phyloP scores from a whole-genome alignment of 2,329 filamentous ascomycete genomes.

The Pseudogymnoascus sp. region DNA sequence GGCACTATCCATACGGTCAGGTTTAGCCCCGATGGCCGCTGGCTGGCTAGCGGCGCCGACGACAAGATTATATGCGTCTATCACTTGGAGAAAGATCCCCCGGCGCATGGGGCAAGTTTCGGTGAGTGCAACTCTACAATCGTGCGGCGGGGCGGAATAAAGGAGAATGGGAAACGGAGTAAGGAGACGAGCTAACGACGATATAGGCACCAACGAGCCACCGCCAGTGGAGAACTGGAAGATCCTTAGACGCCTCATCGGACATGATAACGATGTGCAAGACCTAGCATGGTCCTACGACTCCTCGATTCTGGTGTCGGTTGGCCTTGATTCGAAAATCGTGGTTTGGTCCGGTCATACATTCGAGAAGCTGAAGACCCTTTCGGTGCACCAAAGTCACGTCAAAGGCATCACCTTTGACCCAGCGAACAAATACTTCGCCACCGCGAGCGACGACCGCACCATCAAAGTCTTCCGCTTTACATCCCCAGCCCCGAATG shows the following conservation, averaged over 20 bases:
- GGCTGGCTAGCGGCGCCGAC: conserved; percentile 92
- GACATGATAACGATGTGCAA: conserved; percentile 97
- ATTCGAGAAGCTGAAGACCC: conserved; percentile 93
- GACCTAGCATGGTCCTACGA: conserved; percentile 96
- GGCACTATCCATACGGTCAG: conserved; percentile 95
- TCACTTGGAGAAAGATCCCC: conserved; percentile 73
- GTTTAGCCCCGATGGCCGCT: conserved; percentile 91
- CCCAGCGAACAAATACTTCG: conserved; percentile 98
- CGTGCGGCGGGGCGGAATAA: neutral
- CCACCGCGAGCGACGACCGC: conserved; percentile 92
- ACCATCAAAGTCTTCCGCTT: conserved; percentile 96
- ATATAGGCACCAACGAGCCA: conserved; percentile 66
- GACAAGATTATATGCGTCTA: conserved; percentile 99
- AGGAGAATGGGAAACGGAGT: conserved; percentile 14
- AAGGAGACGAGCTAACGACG: conserved; percentile 13
- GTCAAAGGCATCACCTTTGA: conserved; percentile 99
- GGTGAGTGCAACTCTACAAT: conserved; percentile 42
- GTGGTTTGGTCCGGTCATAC: conserved; percentile 98
- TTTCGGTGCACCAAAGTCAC: conserved; percentile 89
- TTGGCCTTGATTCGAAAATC: conserved; percentile 93
- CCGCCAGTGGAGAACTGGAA: conserved; percentile 98
- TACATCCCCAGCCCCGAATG: conserved; percentile 81
- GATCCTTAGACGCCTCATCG: conserved; percentile 83
- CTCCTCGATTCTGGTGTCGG: conserved; percentile 89
- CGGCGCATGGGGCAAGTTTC: conserved; percentile 68